These are phyloP conservation scores for Globisporangium carolinianum DNA, from an alignment of 352 stramenopile genomes.

Conservation along the genomic window DNA sequence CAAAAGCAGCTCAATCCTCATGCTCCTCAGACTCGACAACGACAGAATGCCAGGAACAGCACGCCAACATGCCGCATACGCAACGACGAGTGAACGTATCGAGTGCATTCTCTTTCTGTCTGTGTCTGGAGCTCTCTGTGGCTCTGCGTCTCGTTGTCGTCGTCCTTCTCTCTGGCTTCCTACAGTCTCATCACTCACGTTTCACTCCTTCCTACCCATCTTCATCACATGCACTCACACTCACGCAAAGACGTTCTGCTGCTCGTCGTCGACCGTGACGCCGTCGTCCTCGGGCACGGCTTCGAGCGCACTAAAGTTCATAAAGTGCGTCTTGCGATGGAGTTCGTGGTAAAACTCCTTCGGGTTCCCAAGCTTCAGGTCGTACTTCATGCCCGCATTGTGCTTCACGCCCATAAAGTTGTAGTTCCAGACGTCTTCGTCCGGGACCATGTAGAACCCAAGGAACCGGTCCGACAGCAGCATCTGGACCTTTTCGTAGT, in stretches of 20 bases:
- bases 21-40: too few species aligned
- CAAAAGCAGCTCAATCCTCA: too few species aligned
- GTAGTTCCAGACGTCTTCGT: conserved; percentile 99
- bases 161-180: too few species aligned
- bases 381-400: conserved; percentile 96
- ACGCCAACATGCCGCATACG: too few species aligned
- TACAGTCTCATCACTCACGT: too few species aligned
- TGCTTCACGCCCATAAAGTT: conserved; percentile 99
- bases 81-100: too few species aligned
- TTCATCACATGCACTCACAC: too few species aligned
- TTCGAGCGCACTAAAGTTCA: conserved; percentile 98
- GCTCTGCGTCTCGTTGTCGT: too few species aligned
- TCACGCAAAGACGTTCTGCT: conserved; percentile 81
- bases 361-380: conserved; percentile 96
- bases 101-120: too few species aligned
- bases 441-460: conserved; percentile 99
- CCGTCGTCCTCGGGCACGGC: conserved; percentile 85
- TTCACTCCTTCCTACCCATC: too few species aligned
- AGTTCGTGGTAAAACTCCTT: conserved; percentile 99
- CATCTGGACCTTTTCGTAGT: conserved; percentile 99
- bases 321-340: conserved; percentile 98
- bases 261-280: conserved; percentile 89
- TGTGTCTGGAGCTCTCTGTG: too few species aligned
- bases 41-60: too few species aligned
- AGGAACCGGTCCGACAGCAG: conserved; percentile 98